Evolutionary conservation across 2,329 filamentous ascomycete species (phyloP).

Genomic region (Diaporthe capsici): DNA sequence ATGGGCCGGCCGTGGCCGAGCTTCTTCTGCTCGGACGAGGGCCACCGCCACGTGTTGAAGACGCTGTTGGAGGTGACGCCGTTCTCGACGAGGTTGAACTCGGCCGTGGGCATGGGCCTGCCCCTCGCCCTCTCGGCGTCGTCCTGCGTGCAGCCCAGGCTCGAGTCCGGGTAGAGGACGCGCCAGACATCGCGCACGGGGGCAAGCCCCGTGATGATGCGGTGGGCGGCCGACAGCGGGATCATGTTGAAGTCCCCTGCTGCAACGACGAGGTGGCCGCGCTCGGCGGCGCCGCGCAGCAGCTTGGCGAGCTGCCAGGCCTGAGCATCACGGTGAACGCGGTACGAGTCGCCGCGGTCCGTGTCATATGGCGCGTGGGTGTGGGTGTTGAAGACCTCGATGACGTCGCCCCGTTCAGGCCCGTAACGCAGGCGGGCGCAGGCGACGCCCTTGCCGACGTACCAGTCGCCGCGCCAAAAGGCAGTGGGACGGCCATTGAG

Average conservation of each 20-base stretch:
- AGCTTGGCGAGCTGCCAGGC: constrained; percentile 96
- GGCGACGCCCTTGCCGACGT: constrained; percentile 93
- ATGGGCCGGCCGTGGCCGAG: constrained; percentile 75
- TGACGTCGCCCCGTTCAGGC: constrained; percentile 71
- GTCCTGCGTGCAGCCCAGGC: constrained; percentile 80
- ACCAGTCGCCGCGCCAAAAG: constrained; percentile 97
- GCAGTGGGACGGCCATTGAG: constrained; percentile 94
- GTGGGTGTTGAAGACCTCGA: constrained; percentile 95
- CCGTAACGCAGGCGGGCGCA: constrained; percentile 84
- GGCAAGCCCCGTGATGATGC: constrained; percentile 83
- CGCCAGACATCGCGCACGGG: constrained; percentile 89
- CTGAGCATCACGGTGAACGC: constrained; percentile 91
- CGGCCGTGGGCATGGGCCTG: constrained; percentile 79
- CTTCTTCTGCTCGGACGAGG: constrained; percentile 76
- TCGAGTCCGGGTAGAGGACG: constrained; percentile 85
- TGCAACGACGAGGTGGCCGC: constrained; percentile 86
- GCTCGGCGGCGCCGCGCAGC: constrained; percentile 83
- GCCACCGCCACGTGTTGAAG: constrained; percentile 96
- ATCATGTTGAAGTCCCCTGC: constrained; percentile 98
- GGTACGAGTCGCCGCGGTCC: constrained; percentile 82
- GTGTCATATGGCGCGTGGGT: constrained; percentile 89
- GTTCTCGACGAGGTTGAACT: constrained; percentile 83
- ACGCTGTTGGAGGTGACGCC: constrained; percentile 89
- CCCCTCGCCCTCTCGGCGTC: constrained; percentile 76
- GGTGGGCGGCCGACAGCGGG: constrained; percentile 87